Conservation (phyloP, 2,329 filamentous ascomycete species). For the Pseudogymnoascus sp. region DNA sequence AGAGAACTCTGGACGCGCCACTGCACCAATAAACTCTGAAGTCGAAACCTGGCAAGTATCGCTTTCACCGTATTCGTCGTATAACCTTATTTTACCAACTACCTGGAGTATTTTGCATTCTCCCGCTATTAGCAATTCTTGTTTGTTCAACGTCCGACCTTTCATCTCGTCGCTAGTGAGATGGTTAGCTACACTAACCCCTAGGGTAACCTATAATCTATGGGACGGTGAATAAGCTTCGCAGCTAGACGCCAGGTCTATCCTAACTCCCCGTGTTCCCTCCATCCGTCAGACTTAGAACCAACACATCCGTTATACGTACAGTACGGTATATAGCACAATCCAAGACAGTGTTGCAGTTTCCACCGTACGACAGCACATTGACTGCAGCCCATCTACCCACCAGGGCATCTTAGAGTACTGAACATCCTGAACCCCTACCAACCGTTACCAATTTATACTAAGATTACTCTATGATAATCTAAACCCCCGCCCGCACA, state of each 20-base stretch:
- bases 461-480: not conserved
- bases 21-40: not conserved
- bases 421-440: not conserved
- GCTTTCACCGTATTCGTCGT: not conserved
- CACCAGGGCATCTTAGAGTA: not conserved
- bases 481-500: not conserved
- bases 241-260: not conserved
- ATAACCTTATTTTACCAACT: not conserved
- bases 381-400: not conserved
- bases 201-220: not conserved
- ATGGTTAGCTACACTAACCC: not conserved
- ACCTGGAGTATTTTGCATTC: not conserved
- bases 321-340: not conserved
- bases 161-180: not conserved
- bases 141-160: not conserved
- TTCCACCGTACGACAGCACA: not conserved
- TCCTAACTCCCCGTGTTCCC: not conserved
- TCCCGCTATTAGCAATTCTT: not conserved
- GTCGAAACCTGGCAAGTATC: not conserved
- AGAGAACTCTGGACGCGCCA: not conserved
- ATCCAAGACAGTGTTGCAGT: not conserved
- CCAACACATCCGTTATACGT: not conserved
- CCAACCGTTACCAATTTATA: not conserved
- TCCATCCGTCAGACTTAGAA: not conserved
- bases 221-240: not conserved